phyloP scores from a whole-genome alignment of 768 basidiomycete genomes.

The Termitomyces sp. region DNA sequence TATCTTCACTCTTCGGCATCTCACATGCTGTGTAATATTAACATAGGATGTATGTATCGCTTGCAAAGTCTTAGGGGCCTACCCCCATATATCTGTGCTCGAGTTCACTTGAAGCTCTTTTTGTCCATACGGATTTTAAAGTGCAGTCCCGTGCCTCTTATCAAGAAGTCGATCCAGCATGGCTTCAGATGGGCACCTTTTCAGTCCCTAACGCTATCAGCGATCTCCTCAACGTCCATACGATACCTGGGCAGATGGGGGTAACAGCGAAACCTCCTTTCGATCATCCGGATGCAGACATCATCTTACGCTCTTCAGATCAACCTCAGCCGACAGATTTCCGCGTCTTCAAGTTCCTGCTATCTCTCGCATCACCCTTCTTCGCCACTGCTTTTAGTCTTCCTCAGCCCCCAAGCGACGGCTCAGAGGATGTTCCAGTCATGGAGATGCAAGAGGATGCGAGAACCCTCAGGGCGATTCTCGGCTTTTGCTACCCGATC shows the following conservation, averaged over 20 bases:
- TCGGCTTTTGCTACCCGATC: constrained; percentile 45
- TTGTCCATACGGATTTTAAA: neutral
- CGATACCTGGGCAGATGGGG: neutral
- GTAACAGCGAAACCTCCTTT: constrained; percentile 30
- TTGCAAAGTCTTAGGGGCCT: neutral
- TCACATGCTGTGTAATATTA: constrained; percentile 13
- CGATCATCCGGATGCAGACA: constrained; percentile 41
- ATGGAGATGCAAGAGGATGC: constrained; percentile 44
- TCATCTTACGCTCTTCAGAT: constrained; percentile 53
- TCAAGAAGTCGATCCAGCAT: neutral
- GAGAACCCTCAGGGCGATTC: constrained; percentile 31
- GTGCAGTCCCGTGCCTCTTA: neutral
- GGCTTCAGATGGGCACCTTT: neutral
- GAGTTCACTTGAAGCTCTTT: neutral
- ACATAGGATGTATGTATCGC: neutral
- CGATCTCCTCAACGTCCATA: neutral
- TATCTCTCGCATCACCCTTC: constrained; percentile 52
- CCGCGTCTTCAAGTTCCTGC: constrained; percentile 46
- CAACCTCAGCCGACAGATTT: constrained; percentile 34
- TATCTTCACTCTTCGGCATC: neutral
- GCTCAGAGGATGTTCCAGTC: constrained; percentile 30
- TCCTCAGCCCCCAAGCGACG: constrained; percentile 34
- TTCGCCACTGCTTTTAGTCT: constrained; percentile 52
- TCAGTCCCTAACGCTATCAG: neutral
- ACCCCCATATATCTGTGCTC: neutral